phyloP scores from a whole-genome alignment of 192 early-diverging fungal genomes.

The Backusella luteola region DNA sequence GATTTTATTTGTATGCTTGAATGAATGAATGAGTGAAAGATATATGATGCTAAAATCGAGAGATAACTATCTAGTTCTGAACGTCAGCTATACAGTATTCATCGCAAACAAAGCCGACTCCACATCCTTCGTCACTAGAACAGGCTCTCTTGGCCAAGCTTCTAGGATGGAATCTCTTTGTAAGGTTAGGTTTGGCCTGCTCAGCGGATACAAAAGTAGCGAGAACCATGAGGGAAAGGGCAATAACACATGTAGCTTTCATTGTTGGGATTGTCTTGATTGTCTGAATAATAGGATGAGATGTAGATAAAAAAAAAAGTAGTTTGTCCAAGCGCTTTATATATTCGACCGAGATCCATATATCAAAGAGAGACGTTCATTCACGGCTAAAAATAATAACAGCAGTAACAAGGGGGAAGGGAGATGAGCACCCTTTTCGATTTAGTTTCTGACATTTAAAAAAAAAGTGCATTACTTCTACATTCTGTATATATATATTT shows the following conservation, averaged over 20 bases:
- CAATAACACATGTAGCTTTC: not conserved
- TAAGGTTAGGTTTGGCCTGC: not conserved
- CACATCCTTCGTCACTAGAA: not conserved
- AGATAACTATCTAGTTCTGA: not conserved
- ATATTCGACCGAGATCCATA: not conserved
- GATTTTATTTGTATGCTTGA: not conserved
- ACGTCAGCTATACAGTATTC: not conserved
- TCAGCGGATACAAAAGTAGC: not conserved
- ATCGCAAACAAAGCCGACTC: not conserved
- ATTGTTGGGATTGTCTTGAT: not conserved
- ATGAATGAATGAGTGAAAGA: not conserved
- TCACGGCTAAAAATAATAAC: not conserved
- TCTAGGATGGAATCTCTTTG: not conserved
- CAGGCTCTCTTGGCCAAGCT: not conserved
- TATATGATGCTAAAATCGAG: not conserved
- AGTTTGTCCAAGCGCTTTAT: not conserved
- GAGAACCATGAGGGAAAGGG: not conserved
- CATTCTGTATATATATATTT: not conserved
- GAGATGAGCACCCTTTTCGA: not conserved
- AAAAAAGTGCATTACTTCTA: not conserved
- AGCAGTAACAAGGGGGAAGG: not conserved
- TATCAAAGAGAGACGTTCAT: not conserved
- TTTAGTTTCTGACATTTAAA: not conserved
- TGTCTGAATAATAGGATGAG: not conserved
- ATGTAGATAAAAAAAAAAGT: not conserved